These are phyloP conservation scores for Carex littledalei DNA, from an alignment of 176 grass and related monocot genomes.

Conservation along the genomic window DNA sequence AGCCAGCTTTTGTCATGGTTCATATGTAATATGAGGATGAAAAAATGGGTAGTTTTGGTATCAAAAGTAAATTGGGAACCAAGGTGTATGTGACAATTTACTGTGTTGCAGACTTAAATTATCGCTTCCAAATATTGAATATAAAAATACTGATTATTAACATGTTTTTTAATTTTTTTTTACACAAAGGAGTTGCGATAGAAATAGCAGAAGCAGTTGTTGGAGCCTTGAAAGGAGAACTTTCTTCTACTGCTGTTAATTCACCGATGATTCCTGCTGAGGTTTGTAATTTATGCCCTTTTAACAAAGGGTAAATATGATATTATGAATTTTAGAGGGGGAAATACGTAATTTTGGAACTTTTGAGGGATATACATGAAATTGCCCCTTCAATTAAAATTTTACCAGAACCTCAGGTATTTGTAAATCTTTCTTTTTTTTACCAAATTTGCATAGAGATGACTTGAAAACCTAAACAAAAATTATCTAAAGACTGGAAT, in stretches of 20 bases:
- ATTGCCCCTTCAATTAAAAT: background rate
- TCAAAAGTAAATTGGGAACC: background rate
- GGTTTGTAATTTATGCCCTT: conserved; percentile 26
- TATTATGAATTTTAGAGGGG: too few species aligned
- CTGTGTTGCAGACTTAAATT: background rate
- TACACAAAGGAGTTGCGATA: conserved; percentile 77
- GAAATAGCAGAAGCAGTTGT: conserved; percentile 94
- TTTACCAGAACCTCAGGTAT: background rate
- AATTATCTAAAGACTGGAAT: background rate
- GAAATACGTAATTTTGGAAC: too few species aligned
- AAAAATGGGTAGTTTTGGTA: background rate
- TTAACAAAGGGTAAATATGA: too few species aligned
- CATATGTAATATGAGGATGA: background rate
- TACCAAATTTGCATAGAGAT: background rate
- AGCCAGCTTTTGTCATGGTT: background rate
- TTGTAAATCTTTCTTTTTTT: background rate
- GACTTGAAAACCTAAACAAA: background rate
- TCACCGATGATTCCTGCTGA: conserved; percentile 86
- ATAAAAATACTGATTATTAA: background rate
- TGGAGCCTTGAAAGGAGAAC: conserved; percentile 83
- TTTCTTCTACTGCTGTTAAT: conserved; percentile 80
- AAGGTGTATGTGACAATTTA: background rate
- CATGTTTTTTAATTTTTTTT: background rate
- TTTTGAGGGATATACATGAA: too few species aligned
- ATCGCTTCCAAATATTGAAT: background rate